phyloP scores from a whole-genome alignment of 164 flowering plant genomes.

The Umbellularia californica region DNA sequence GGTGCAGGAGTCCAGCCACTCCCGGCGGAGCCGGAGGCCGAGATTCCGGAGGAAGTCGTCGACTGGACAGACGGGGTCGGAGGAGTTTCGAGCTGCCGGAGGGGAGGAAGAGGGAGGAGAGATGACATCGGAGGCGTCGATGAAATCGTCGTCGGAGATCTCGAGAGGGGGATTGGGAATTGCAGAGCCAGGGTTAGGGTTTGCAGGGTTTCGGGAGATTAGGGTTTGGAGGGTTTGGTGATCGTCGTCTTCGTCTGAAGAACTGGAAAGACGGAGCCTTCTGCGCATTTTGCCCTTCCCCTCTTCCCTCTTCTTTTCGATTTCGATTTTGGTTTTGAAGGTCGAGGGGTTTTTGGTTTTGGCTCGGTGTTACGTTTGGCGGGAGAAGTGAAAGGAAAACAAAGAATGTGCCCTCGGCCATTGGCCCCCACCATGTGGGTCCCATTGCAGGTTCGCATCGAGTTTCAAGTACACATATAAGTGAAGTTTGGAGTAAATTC shows the following conservation, averaged over 20 bases:
- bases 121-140: slow-evolving; percentile 42
- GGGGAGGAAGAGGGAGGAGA: slow-evolving; percentile 19
- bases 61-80: slow-evolving; percentile 26
- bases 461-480: too few relatives aligned
- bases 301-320: not conserved
- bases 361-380: too few relatives aligned
- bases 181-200: slow-evolving; percentile 6
- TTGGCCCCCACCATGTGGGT: too few relatives aligned
- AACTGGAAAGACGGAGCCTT: slow-evolving; percentile 37
- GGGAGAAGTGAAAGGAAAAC: too few relatives aligned
- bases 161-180: slow-evolving; percentile 18
- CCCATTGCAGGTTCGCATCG: too few relatives aligned
- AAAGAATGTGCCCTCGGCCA: too few relatives aligned
- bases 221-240: slow-evolving; percentile 1
- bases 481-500: too few relatives aligned
- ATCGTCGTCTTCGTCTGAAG: slow-evolving; percentile 49
- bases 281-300: slow-evolving; percentile 30
- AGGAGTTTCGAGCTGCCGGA: slow-evolving; percentile 5
- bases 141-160: slow-evolving; percentile 55
- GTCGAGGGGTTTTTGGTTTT: too few relatives aligned
- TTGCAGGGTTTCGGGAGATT: not conserved
- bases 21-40: slow-evolving; percentile 51
- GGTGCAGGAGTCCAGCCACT: slow-evolving; percentile 70
- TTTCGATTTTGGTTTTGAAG: too few relatives aligned
- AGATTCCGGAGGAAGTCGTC: slow-evolving; percentile 29